phyloP scores from a whole-genome alignment of 176 grass and related monocot genomes.

The Thinopyrum elongatum region DNA sequence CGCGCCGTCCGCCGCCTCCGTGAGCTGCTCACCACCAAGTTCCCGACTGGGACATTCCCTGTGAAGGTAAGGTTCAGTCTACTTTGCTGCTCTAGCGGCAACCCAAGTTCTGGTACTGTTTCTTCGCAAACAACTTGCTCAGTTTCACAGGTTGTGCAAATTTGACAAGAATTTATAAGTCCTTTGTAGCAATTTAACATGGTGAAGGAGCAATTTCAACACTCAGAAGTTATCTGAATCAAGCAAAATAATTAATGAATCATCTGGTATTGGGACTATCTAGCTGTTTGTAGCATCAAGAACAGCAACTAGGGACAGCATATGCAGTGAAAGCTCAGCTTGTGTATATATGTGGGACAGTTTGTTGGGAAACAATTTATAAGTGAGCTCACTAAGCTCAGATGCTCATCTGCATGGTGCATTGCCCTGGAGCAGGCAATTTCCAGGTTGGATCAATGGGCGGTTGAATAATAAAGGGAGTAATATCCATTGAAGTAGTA shows the following conservation, averaged over 20 bases:
- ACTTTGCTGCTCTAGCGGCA: neutral
- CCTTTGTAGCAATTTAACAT: neutral
- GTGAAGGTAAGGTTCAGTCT: constrained; percentile 69
- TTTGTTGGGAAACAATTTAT: constrained; percentile 1
- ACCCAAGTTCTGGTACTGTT: neutral
- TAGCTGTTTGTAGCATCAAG: neutral
- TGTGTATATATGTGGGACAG: constrained; percentile 24
- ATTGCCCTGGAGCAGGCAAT: neutral
- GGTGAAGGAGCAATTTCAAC: neutral
- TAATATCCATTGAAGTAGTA: too few relatives aligned
- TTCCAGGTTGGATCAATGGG: constrained; percentile 1
- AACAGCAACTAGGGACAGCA: neutral
- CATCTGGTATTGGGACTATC: neutral
- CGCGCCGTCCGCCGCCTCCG: constrained; percentile 84
- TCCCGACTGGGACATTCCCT: constrained; percentile 85
- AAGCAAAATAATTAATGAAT: neutral
- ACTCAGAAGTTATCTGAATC: neutral
- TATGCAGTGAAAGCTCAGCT: neutral
- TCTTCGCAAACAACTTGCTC: neutral
- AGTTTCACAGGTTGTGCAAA: neutral
- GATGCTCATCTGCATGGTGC: constrained; percentile 11
- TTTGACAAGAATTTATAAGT: neutral
- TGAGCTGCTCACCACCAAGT: constrained; percentile 95
- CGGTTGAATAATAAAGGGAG: neutral
- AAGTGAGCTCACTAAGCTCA: neutral